A percentile compares a stretch with the other conserved stretches of the same genome.
Evolutionary conservation across 1,284 basidiomycete genomes (phyloP).

Genomic region (Papiliotrema flavescens): DNA sequence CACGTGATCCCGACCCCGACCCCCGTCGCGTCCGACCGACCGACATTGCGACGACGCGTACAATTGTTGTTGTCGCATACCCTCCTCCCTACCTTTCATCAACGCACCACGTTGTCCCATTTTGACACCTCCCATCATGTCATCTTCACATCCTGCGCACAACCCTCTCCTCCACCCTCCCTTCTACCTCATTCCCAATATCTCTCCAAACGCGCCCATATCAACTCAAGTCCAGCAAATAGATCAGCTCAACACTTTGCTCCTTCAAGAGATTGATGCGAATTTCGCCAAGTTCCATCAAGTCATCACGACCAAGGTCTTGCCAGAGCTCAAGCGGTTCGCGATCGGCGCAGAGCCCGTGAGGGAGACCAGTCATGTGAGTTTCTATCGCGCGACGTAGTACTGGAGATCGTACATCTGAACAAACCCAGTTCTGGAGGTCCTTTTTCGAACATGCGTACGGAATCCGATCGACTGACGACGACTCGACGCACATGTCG

Average conservation of each 20-base stretch:
- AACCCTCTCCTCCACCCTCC: conserved; percentile 39
- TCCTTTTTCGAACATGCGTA: conserved; percentile 83
- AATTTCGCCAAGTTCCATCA: conserved; percentile 89
- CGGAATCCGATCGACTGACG: conserved; percentile 51
- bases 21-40: too few relatives aligned
- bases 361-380: conserved; percentile 77
- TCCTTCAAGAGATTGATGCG: conserved; percentile 78
- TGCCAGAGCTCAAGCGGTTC: conserved; percentile 85
- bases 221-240: conserved; percentile 77
- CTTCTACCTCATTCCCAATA: conserved; percentile 60
- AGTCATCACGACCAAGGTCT: conserved; percentile 70
- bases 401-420: too few relatives aligned
- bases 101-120: not conserved
- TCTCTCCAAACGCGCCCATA: conserved; percentile 71
- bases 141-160: not conserved
- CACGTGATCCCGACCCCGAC: too few relatives aligned
- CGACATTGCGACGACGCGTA: not conserved
- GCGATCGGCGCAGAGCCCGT: conserved; percentile 81
- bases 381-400: conserved; percentile 15
- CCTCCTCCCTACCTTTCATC: not conserved
- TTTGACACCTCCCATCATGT: not conserved
- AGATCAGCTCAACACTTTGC: conserved; percentile 87
- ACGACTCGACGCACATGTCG: conserved; percentile 34
- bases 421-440: conserved; percentile 78
- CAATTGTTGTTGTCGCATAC: not conserved